phyloP scores from a whole-genome alignment of 305 asterid species.

The Solanum hybrid region DNA sequence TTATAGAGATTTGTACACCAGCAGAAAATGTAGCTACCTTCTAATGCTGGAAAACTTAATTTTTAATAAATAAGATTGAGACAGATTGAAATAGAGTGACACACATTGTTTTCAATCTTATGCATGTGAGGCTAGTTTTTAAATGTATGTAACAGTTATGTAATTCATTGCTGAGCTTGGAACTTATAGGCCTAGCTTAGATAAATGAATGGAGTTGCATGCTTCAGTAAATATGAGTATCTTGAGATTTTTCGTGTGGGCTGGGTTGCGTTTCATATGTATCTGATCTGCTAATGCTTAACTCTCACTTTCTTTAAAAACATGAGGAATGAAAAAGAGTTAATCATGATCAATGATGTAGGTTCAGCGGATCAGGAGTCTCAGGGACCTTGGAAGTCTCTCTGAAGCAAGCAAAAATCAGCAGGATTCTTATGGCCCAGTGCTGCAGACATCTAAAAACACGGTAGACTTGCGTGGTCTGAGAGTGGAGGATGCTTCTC shows the following conservation, averaged over 20 bases:
- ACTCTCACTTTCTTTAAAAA: neutral
- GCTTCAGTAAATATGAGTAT: neutral
- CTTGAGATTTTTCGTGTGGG: neutral
- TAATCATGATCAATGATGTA: conserved; percentile 14
- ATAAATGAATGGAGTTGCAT: neutral
- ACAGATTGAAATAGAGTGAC: neutral
- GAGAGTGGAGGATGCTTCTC: conserved; percentile 78
- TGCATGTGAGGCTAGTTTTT: neutral
- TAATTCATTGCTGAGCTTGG: neutral
- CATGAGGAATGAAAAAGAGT: neutral
- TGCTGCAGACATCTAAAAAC: conserved; percentile 71
- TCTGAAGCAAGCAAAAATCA: conserved; percentile 29
- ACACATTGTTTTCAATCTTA: neutral
- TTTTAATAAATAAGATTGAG: neutral
- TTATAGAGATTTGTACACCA: neutral
- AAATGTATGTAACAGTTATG: neutral
- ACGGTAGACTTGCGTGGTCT: conserved; percentile 73
- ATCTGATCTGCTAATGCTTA: neutral
- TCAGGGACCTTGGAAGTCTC: conserved; percentile 44
- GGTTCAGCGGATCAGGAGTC: conserved; percentile 42
- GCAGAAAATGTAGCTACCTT: neutral
- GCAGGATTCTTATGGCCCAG: conserved; percentile 49
- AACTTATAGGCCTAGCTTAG: neutral
- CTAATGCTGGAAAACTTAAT: neutral
- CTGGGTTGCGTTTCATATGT: neutral